A percentile compares a stretch with the other conserved stretches of the same genome.
Conservation (phyloP, 2,329 filamentous ascomycete genomes). For the Esteya vermicola region DNA sequence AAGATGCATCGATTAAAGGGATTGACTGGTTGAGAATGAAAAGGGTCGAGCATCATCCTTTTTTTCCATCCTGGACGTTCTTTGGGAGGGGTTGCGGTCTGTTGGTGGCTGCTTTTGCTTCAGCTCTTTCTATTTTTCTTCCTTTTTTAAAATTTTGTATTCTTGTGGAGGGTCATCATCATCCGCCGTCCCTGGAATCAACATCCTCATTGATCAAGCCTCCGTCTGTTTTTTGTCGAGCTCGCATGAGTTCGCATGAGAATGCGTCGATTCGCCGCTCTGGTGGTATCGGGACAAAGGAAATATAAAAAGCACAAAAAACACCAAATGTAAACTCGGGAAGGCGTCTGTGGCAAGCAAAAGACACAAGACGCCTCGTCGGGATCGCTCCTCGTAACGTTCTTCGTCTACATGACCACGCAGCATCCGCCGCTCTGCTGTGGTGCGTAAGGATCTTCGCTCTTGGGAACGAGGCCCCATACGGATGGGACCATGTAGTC, state of each 20-base stretch:
- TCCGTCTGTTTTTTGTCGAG: not conserved
- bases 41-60: no score
- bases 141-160: not conserved
- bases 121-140: no score
- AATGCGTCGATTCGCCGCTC: not conserved
- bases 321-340: no score
- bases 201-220: no score
- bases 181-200: not conserved
- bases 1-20: no score
- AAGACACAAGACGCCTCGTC: not conserved
- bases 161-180: slow-evolving; percentile 3
- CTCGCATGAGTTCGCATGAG: no score
- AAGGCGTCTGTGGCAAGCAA: no score
- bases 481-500: slow-evolving; percentile 98
- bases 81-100: no score
- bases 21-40: no score
- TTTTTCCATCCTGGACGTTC: no score
- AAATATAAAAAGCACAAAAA: not conserved
- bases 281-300: slow-evolving; percentile 2
- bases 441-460: slow-evolving; percentile 95
- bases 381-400: not conserved
- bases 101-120: no score
- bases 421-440: slow-evolving; percentile 91
- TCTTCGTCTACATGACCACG: slow-evolving; percentile 61
- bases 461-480: slow-evolving; percentile 88